Evolutionary conservation across 306 rosid genomes (phyloP), one percentile per base, ranked within the genome.

Genomic region (Alnus glutinosa): DNA sequence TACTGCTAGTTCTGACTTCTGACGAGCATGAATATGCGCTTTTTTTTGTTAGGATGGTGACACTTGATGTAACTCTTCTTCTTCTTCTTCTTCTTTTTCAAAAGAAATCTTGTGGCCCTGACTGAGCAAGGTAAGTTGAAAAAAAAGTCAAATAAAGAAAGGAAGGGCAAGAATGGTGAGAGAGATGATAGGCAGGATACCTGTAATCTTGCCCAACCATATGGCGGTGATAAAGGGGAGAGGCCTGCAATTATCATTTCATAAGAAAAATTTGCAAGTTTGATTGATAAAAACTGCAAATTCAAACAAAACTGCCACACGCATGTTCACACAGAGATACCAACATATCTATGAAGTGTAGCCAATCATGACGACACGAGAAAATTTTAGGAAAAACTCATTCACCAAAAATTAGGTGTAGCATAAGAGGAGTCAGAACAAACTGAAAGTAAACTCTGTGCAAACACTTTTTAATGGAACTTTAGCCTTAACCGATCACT

Each of bases 51-150:
- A 23, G 28, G 28, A 23, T 23, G 28, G 28, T 23, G 28, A 23
- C 28, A 23, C 28, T 23, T 23, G 28, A 23, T 23, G 28, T 23
- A 73, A 57, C 49, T 55, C 69, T 51, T 77, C 86, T 89, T 86
- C 99, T 23, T 23, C 28, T 23, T 23, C 28, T 23, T 0, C 28
- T 23, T 0, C 28, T 23, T 23, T 23, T 23, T 23, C 28, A 23
- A 91, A 55, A 95, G 98, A 87, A 95, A 95, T 84, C 97, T 89
- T 6, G 99, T 93, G 71, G 99, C 99, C 88, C 99, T 88, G 52
- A 93, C 99, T 95, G 93, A 86, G 76, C 1, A 67, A 68, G 77
- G 78, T 78, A 82, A 81, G 80, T 48, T 71, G 62, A 76, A 82
- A 61, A 76, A 47, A 13, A 18, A 9, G 74, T 79, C 10, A 82